phyloP scores from a whole-genome alignment of 2,329 filamentous ascomycete species.

The Cercospora janseana region DNA sequence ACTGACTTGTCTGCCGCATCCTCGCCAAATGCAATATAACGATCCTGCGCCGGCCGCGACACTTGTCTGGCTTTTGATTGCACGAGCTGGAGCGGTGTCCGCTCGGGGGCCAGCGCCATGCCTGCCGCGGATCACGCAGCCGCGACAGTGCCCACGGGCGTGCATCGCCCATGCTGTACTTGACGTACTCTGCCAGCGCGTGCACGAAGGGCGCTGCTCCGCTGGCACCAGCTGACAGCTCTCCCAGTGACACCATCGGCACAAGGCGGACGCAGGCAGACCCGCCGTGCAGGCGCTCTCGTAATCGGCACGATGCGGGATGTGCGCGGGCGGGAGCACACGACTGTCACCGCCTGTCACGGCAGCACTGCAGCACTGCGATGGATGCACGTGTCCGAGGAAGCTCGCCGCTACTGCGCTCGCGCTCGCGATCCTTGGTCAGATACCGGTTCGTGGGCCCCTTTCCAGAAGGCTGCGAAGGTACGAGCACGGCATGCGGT shows the following conservation, averaged over 20 bases:
- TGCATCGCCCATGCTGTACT: no score
- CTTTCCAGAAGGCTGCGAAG: background rate
- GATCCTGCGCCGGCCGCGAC: slow-evolving; percentile 1
- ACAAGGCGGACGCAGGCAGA: no score
- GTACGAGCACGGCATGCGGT: background rate
- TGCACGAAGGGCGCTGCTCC: slow-evolving; percentile 1
- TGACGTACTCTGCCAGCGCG: background rate
- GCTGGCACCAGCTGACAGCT: slow-evolving; percentile 5
- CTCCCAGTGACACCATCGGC: background rate
- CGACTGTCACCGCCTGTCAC: no score
- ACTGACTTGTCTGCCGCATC: no score
- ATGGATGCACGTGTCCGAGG: no score
- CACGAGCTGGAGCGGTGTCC: slow-evolving; percentile 3
- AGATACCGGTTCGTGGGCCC: slow-evolving; percentile 7
- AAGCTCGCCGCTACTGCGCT: background rate
- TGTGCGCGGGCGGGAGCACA: no score
- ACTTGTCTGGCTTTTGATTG: background rate
- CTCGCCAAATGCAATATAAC: slow-evolving; percentile 1
- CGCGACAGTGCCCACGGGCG: no score
- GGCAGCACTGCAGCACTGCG: no score
- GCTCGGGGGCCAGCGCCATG: slow-evolving; percentile 3
- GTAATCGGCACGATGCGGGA: no score
- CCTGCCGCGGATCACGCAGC: slow-evolving; percentile 3
- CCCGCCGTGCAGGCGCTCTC: no score
- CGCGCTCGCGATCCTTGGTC: background rate